Base-by-base conservation (phyloP, 805 yeast species). In the Cyberlindnera americana region DNA sequence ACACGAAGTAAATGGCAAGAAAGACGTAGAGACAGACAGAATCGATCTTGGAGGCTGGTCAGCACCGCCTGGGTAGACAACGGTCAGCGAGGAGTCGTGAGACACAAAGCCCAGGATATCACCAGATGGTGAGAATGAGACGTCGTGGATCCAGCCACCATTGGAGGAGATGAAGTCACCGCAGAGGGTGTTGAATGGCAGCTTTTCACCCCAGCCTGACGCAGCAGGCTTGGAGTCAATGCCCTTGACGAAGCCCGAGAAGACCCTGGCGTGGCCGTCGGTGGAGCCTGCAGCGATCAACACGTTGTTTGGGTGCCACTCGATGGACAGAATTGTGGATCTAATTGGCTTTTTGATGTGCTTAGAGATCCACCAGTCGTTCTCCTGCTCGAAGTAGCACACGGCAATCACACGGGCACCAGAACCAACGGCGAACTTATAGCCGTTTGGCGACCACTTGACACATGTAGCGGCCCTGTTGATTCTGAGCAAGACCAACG, bases 351-450 rank as follows among this genome's bases (percentile, higher is more conserved):
- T 88, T 70, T 90, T 90, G 65, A 93, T 83, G 67, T 91, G 99
- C 65, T 91, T 91, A 12, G 98, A 87, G 37, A 93, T 90, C 99
- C 99, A 93, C 99, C 99, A 93, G 61, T 93, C 96, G 62, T 91
- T 93, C 55, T 89, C 96, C 47, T 73, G 84, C 66, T 93, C 99
- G 61, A 84, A 93, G 67, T 90, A 93, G 69, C 99, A 93, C 35
- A 93, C 85, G 9, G 98, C 96, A 63, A 93, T 82, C 47, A 85
- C 83, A 44, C 98, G 72, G 32, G 96, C 97, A 33, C 96, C 88
- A 3, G 96, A 85, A 1, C 97, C 99, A 34, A 91, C 98, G 1
- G 99, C 99, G 65, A 93, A 93, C 68, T 93, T 93, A 57, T 67
- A 68, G n/a, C 96, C 98, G 52, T 76, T 78, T 16, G 98, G 97